Base-by-base conservation (phyloP, 495 filamentous ascomycete genomes). In the Penicillium waksmanii region DNA sequence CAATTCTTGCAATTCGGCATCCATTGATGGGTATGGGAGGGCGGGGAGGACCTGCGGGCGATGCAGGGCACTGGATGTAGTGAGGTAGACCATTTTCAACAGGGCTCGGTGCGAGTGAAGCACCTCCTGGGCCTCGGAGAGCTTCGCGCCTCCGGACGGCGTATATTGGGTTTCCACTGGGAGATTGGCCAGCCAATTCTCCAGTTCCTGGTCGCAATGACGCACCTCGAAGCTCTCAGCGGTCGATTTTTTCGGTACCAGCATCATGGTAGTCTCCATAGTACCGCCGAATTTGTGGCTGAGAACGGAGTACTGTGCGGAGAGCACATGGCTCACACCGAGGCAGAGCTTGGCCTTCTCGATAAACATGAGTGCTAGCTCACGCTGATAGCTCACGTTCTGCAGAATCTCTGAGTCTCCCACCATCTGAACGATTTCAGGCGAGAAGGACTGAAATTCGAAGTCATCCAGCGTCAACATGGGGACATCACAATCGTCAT, bases 291-390 rank as follows among this genome's bases (percentile, higher is more conserved):
- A 91, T 61, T 89, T 85, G 60, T 90, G 85, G 66, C 91, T 91
- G 35, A 95, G 75, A 8, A 95, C 90, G n/a, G 90, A 94, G 70
- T 97, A 97, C 66, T 96, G 93, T 15, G 89, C 86, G 19, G 86
- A 85, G 38, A 97, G 78, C 53, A 97, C 91, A 66, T 90, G 87
- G 71, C 87, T 90, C 73, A 97, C 89, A 71, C 86, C 88, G 35
- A 92, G 80, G 66, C 89, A 93, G n/a, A 97, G 83, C 73, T 92
- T 93, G 3, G 91, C 89, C 75, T 96, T 96, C 57, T 91, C 87
- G 62, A 97, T 91, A 73, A 92, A 96, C 89, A 96, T 89, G 56
- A 87, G 73, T 3, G 92, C 92, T 44, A 96, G 78, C 68, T 91
- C 79, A 48, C 82, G 81, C 72, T 95, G 90, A 67, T 87, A 84